Base-by-base conservation (phyloP, 2,329 filamentous ascomycete species). In the Aspergillus sp. region DNA sequence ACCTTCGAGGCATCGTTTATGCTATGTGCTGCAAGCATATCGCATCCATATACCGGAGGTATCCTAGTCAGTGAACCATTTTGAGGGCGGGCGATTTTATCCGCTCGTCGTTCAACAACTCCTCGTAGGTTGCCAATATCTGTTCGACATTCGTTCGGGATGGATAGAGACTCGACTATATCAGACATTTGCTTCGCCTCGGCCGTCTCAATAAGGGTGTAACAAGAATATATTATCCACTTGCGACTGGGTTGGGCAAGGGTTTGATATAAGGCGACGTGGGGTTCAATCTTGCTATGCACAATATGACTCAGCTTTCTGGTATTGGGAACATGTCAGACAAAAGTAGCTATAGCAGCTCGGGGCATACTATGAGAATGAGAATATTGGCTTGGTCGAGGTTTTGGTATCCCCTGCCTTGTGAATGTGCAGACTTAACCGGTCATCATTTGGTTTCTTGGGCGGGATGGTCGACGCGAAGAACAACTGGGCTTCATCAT, bases 11-110 rank as follows among this genome's bases (percentile, higher is more conserved):
- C 16, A 43, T 20, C 17, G 41, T 17, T 21, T 19, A 43, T 43
- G 6, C 41, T 43, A 21, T 43, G 41, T 17, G 41, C 41, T 43
- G 41, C 41, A 43, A 43, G 41, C 41, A 43, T 43, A 43, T 43
- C 41, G 21, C 41, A 43, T 19, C 41, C 16, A 43, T 43, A 43
- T 13, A 43, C 41, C 17, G 41, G 41, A 21, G 41, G 41, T 17
- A 43, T 43, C 41, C 41, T 43, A 11, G 41, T 43, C 21, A 43
- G 21, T 17, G 7, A 43, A 21, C 41, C 41, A 19, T 43, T 43
- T 19, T 19, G 41, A 43, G 41, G 16, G 41, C 41, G 16, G 21
- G 41, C 9, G 9, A 43, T 20, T 19, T 43, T 43, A 19, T 43
- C 16, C 7, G 21, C 16, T 19, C 16, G 16, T 20, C 41, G 17